Conservation (phyloP, 345 rosid species). For the Odontarrhena argentea region DNA sequence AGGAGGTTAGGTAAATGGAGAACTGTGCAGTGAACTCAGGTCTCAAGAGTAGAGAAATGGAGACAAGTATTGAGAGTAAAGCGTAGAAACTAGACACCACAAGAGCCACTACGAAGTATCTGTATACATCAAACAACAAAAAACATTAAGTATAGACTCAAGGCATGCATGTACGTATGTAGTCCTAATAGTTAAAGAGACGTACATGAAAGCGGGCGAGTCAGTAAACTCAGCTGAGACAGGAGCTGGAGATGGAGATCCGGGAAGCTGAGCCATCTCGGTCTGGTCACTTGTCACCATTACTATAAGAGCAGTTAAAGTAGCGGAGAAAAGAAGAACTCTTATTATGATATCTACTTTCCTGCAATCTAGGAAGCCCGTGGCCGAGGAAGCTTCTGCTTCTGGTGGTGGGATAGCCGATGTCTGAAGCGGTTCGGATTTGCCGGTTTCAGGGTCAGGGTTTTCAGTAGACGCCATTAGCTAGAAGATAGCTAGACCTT, state of each 20-base stretch:
- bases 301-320: conserved; percentile 53
- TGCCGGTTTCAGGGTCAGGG: conserved; percentile 41
- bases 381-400: conserved; percentile 21
- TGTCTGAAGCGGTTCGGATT: conserved; percentile 27
- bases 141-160: neutral
- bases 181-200: conserved; percentile 10
- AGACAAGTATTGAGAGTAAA: conserved; percentile 53
- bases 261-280: conserved; percentile 36
- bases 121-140: conserved; percentile 38
- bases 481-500: neutral
- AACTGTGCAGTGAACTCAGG: conserved; percentile 45
- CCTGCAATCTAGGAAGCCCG: conserved; percentile 36
- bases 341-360: conserved; percentile 51
- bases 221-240: conserved; percentile 58
- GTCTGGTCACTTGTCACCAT: conserved; percentile 69
- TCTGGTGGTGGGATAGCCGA: conserved; percentile 21
- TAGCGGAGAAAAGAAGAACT: conserved; percentile 57
- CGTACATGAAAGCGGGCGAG: conserved; percentile 82
- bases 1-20: conserved; percentile 47
- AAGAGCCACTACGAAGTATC: conserved; percentile 67
- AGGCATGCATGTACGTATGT: neutral
- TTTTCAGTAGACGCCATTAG: conserved; percentile 56
- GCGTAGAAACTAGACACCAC: conserved; percentile 65
- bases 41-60: conserved; percentile 46
- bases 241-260: neutral